phyloP scores from a whole-genome alignment of 495 filamentous ascomycete species.

The Schizothecium vesticola region DNA sequence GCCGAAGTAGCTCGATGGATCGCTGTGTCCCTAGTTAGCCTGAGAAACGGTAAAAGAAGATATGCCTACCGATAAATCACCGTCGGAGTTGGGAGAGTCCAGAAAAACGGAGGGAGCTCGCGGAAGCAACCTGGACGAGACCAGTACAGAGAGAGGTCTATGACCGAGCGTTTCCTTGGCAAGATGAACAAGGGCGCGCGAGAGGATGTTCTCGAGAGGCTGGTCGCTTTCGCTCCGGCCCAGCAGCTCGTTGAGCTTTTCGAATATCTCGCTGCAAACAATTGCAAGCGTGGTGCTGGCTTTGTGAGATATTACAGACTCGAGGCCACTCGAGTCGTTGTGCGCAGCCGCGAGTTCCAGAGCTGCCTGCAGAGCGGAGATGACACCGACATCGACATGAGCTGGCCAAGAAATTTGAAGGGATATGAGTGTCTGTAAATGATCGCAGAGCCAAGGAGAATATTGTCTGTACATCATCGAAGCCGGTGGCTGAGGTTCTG shows the following conservation, averaged over 20 bases:
- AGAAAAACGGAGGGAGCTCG: slow-evolving; percentile 23
- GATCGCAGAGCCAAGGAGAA: slow-evolving; percentile 35
- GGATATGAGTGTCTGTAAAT: slow-evolving; percentile 25
- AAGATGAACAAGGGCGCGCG: slow-evolving; percentile 28
- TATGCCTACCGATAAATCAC: slow-evolving; percentile 33
- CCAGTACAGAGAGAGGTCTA: slow-evolving; percentile 29
- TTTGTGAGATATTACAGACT: slow-evolving; percentile 29
- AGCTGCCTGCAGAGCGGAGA: slow-evolving; percentile 21
- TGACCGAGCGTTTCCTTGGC: slow-evolving; percentile 26
- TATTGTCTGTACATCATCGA: slow-evolving; percentile 20
- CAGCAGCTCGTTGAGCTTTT: slow-evolving; percentile 13
- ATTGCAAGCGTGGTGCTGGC: slow-evolving; percentile 24
- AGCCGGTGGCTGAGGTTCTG: background rate
- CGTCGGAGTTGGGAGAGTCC: slow-evolving; percentile 15
- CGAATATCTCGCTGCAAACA: slow-evolving; percentile 29
- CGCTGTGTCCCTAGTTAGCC: slow-evolving; percentile 27
- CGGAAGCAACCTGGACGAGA: slow-evolving; percentile 28
- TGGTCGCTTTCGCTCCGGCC: slow-evolving; percentile 16
- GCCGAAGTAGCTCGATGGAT: slow-evolving; percentile 28
- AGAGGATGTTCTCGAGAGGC: slow-evolving; percentile 16
- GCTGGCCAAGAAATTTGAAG: slow-evolving; percentile 24
- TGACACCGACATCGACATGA: slow-evolving; percentile 19
- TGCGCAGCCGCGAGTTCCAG: slow-evolving; percentile 22
- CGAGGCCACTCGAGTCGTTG: slow-evolving; percentile 10
- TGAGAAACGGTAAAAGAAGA: background rate